Base-by-base conservation (phyloP, 768 basidiomycete species). In the Leccinellum rugosiceps region DNA sequence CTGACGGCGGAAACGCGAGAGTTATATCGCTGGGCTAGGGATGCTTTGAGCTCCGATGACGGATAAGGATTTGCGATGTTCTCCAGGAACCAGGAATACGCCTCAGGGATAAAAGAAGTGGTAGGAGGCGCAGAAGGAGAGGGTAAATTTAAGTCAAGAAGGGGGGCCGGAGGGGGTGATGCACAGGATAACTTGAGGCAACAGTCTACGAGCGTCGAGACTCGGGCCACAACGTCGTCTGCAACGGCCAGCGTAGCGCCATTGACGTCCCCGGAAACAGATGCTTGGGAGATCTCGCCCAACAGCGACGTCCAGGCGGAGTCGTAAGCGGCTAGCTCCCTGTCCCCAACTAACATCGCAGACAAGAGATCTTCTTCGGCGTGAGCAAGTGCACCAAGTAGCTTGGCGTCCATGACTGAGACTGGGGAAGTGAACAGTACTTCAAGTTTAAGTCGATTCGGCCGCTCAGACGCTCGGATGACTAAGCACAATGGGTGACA, bases 11-110 rank as follows among this genome's bases (percentile, higher is more conserved):
- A 75, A 1, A 68, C 1, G 0, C 68, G 28, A 2, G 59, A 68
- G 0, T 65, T 63, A 0, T 74, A 61, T 2, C 55, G 34, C 0
- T 48, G 41, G 0, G 75, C 67, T 21, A 83, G 65, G 0, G 47
- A 46, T 23, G 1, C 43, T 25, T 76, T 75, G 2, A 69, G 19
- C 2, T 65, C 56, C 2, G 57, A 41, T 0, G 76, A 68, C 0
- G 83, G 83, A 54, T 84, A 84, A 0, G 83, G 83, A 58, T 82
- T 75, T 25, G 79, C 76, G 0, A 83, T 60, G 45, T 84, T 78
- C 0, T 63, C 47, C 0, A 79, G 56, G 1, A 83, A 65, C 81
- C 82, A 83, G 6, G 60, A 54, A 56, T 77, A 77, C 0, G 76
- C 71, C 4, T 67, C 32, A 4, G 41, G 15, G 46, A 55, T 53